Base-by-base conservation (phyloP, 805 yeast genomes). In the Wickerhamomyces strasburgensis region DNA sequence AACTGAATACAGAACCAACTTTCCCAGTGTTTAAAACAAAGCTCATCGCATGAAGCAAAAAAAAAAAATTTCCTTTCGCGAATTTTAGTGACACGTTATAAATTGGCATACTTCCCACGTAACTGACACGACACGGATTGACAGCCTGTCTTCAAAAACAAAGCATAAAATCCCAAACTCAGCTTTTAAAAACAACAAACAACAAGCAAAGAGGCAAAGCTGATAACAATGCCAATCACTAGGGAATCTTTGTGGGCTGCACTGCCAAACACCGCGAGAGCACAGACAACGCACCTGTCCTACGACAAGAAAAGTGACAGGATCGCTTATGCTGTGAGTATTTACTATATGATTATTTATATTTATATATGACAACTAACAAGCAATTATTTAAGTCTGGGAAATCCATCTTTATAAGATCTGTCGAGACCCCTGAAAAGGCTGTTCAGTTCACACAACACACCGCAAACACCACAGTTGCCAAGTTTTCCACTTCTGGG, bases 401-500 rank as follows among this genome's bases (percentile, higher is more conserved):
- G 32, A 85, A 84, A 57, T 78, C 90, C 6, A 74, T 90, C 19
- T 74, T 79, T 50, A 65, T 90, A 26, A 73, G 94, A 43, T 73
- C 82, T 2, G 70, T 87, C 31, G 67, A 70, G 23, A 59, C 66
- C n/a, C 76, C 84, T 3, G 51, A 60, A 5, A 52, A 62, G 25
- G 63, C 76, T 9, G 55, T 69, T n/a, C 95, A 86, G 54, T 90
- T 82, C 64, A 73, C 73, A 8, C 80, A 75, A 32, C 98, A 90
- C 60, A 70, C 72, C 25, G 66, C 68, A 28, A 62, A 74, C 16
- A 86, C 94, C 27, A 84, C 95, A 0, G 95, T 81, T 3, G 96
- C 93, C 13, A 74, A 76, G 32, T 87, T 93, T 58, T 70, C 95
- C 1, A 96, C 98, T 1, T 79, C 88, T 10, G 97, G 98, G 1